phyloP scores from a whole-genome alignment of 305 asterid species.

The Fraxinus albicans region DNA sequence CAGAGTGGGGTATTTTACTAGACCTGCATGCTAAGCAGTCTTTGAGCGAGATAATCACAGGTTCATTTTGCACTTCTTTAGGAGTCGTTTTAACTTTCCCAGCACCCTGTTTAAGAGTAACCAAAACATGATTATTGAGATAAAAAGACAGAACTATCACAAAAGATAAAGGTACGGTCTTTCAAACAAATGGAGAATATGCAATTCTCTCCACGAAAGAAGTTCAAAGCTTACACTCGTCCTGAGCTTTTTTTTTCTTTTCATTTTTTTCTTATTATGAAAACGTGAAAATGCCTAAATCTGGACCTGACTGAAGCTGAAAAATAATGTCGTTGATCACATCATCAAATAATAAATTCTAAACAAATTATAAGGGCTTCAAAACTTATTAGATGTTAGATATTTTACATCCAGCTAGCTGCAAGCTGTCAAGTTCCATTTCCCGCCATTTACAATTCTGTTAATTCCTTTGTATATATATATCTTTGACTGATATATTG shows the following conservation, averaged over 20 bases:
- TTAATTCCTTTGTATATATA: too few relatives aligned
- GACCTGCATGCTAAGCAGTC: slow-evolving; percentile 99
- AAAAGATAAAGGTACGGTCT: not conserved
- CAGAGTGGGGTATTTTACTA: not conserved
- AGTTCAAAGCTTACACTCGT: not conserved
- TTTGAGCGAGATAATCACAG: slow-evolving; percentile 89
- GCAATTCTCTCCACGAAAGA: not conserved
- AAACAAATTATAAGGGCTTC: not conserved
- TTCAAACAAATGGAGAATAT: not conserved
- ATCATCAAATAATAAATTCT: not conserved
- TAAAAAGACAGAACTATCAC: slow-evolving; percentile 2
- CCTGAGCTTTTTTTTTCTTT: not conserved
- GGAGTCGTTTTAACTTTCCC: slow-evolving; percentile 48
- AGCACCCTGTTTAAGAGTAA: slow-evolving; percentile 37
- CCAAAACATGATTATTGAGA: slow-evolving; percentile 2
- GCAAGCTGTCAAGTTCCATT: too few relatives aligned
- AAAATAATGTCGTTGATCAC: not conserved
- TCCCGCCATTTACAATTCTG: too few relatives aligned
- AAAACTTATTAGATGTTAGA: not conserved
- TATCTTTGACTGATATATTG: too few relatives aligned
- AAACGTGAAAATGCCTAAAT: not conserved
- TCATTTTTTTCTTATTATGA: not conserved
- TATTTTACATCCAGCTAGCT: too few relatives aligned
- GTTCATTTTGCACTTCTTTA: slow-evolving; percentile 58
- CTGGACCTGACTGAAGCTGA: not conserved